Conservation (phyloP, 345 rosid genomes). For the Camelina neglecta region DNA sequence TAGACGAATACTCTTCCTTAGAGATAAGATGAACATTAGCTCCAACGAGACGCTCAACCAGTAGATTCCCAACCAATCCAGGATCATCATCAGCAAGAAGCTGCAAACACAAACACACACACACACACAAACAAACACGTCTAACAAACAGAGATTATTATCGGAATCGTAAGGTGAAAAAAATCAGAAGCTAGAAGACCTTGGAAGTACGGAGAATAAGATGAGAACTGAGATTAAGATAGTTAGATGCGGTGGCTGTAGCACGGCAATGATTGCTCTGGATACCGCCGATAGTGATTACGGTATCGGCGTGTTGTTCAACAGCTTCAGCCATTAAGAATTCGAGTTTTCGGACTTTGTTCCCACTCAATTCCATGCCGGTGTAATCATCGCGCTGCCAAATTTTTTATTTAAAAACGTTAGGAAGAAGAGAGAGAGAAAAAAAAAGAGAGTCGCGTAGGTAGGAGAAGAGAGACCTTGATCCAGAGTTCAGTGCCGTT, state of each 20-base stretch:
- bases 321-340: slow-evolving; percentile 90
- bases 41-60: slow-evolving; percentile 88
- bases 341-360: slow-evolving; percentile 87
- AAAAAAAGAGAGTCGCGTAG: too few relatives aligned
- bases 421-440: not conserved
- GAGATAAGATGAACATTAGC: slow-evolving; percentile 86
- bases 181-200: slow-evolving; percentile 47
- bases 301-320: slow-evolving; percentile 78
- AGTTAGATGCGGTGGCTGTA: slow-evolving; percentile 86
- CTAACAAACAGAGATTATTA: not conserved
- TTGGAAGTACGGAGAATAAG: slow-evolving; percentile 82
- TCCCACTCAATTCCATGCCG: slow-evolving; percentile 94
- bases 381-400: slow-evolving; percentile 81
- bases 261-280: slow-evolving; percentile 98
- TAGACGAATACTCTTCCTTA: slow-evolving; percentile 81
- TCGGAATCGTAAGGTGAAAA: not conserved
- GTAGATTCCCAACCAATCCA: slow-evolving; percentile 83
- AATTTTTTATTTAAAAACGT: not conserved
- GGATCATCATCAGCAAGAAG: slow-evolving; percentile 84
- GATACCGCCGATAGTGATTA: slow-evolving; percentile 86
- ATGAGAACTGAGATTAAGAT: slow-evolving; percentile 72
- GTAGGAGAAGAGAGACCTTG: slow-evolving; percentile 57
- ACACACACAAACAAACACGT: not conserved
- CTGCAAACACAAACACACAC: slow-evolving; percentile 47
- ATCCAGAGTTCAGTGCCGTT: slow-evolving; percentile 73